Base-by-base conservation (phyloP, 352 stramenopile genomes). In the Lagenidium sp. region DNA sequence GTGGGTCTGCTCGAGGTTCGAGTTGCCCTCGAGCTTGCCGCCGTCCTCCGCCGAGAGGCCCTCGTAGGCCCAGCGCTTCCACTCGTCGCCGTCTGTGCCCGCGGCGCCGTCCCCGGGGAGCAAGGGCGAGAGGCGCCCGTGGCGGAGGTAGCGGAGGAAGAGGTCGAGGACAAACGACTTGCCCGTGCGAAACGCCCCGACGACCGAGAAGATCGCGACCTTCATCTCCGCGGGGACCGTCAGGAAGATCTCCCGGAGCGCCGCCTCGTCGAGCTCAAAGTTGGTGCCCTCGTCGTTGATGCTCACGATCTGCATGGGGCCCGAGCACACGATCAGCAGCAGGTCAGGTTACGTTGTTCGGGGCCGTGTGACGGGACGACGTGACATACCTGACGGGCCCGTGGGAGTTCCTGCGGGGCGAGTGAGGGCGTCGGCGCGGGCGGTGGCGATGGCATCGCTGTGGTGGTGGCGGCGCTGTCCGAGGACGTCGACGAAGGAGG, bases 121-220 rank as follows among this genome's bases (percentile, higher is more conserved):
- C 56, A 82, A 60, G 28, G 74, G 60, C 24, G 55, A 65, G 45
- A 64, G 47, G 43, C 56, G 82, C 16, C 79, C 65, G 50, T 82
- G 73, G 47, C 94, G 82, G 44, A 99, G 58, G 62, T 98, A 99
- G 13, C 94, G 76, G 34, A 99, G 62, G 51, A 99, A 98, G 56
- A 98, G 88, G 55, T 95, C 97, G 29, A 99, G 65, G 25, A 99
- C 75, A 65, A 99, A 99, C 22, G 78, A 97, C 58, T 99, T 99
- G 41, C 97, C 97, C 22, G 96, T 99, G 39, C 97, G 87, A 71
- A 99, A 99, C 6, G 95, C 95, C 32, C 97, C 97, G 1, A 99
- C 96, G 10, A 99, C 95, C 29, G 86, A 98, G 28, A 99, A 83
- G 26, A 99, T 96, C 18, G 92, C 72, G 8, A 99, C 95, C 65